Evolutionary conservation across 176 grass and related monocot genomes (phyloP).

Genomic region (Cenchrus purpureus): DNA sequence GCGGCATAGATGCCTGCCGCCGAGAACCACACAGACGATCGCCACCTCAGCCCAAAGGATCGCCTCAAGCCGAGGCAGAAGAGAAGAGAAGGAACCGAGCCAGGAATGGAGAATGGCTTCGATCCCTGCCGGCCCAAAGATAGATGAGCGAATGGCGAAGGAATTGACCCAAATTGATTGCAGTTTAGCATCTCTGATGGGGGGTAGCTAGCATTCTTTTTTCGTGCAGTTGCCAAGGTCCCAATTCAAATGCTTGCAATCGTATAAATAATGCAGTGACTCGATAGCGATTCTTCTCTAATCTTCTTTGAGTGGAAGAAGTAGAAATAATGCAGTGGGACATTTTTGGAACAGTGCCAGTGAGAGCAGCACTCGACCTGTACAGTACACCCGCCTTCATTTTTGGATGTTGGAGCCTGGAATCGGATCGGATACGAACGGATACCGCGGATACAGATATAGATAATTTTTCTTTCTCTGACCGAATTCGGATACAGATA

Average conservation of each 20-base stretch:
- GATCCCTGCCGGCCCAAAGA: too few species aligned
- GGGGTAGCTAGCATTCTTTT: background rate
- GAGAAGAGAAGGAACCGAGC: background rate
- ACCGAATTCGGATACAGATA: too few species aligned
- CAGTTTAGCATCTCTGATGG: background rate
- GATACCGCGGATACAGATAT: too few species aligned
- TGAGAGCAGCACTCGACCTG: background rate
- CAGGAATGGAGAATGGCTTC: too few species aligned
- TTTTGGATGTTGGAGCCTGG: background rate
- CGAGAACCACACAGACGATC: background rate
- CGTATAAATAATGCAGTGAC: background rate
- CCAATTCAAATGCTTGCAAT: background rate
- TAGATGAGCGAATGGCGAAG: background rate
- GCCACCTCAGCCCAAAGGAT: background rate
- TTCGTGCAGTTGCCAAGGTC: background rate
- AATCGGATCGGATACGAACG: too few species aligned
- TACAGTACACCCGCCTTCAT: background rate
- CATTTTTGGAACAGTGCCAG: background rate
- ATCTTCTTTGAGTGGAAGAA: background rate
- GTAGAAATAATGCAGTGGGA: background rate
- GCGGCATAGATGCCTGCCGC: background rate
- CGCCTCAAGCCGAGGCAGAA: background rate
- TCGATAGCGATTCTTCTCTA: background rate
- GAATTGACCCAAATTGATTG: background rate
- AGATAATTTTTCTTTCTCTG: too few species aligned